A percentile compares a stretch with the other conserved stretches of the same genome.
Conservation (phyloP, 192 early-diverging fungal genomes). For the Coemansia aciculifera region DNA sequence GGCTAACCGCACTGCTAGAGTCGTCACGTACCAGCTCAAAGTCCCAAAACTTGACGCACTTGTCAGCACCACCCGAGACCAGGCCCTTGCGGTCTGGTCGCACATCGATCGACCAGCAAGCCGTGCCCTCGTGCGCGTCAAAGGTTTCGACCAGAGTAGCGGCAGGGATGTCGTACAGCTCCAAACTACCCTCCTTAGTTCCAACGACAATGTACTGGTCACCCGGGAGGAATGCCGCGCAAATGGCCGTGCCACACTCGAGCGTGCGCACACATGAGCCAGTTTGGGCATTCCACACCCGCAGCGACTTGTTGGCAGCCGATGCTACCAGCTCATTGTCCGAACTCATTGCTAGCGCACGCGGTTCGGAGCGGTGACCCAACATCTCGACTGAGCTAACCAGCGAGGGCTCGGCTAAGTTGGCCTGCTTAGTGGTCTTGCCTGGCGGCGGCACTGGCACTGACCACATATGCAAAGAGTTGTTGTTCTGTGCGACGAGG, state of each 20-base stretch:
- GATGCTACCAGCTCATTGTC: conserved; percentile 87
- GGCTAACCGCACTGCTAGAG: conserved; percentile 21
- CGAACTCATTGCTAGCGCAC: conserved; percentile 83
- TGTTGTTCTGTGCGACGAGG: conserved; percentile 77
- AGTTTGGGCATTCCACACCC: conserved; percentile 88
- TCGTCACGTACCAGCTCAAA: conserved; percentile 72
- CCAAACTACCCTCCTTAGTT: conserved; percentile 86
- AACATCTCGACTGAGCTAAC: conserved; percentile 73
- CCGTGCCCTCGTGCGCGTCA: conserved; percentile 85
- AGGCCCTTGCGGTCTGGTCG: conserved; percentile 85
- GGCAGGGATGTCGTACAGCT: conserved; percentile 88
- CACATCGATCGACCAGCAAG: conserved; percentile 82
- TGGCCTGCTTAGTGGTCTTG: conserved; percentile 64
- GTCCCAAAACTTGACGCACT: conserved; percentile 98
- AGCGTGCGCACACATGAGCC: conserved; percentile 84
- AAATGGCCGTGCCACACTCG: conserved; percentile 89
- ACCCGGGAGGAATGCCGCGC: conserved; percentile 90
- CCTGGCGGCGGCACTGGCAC: conserved; percentile 60
- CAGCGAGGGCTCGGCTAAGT: conserved; percentile 65
- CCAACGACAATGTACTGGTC: conserved; percentile 85
- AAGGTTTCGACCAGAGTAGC: conserved; percentile 81
- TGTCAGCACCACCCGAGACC: conserved; percentile 89
- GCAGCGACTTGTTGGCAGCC: conserved; percentile 79
- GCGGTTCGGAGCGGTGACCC: conserved; percentile 91
- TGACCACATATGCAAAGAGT: conserved; percentile 76